Base-by-base conservation (phyloP, 2,329 filamentous ascomycete genomes). In the Fonsecaea monophora region DNA sequence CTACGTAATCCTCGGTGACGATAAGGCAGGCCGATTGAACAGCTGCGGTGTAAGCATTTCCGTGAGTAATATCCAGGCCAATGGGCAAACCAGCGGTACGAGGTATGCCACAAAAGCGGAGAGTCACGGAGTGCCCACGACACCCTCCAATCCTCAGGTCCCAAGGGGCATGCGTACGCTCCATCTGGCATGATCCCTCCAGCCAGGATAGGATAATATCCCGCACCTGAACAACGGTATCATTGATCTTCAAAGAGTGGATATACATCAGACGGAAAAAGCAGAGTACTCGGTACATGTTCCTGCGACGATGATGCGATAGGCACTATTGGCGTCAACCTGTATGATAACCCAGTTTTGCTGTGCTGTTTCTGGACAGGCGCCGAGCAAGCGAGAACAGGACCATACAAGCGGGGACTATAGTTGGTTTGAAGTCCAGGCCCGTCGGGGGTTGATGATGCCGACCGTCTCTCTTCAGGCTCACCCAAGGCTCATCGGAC, bases 391-490 rank as follows among this genome's bases (percentile, higher is more conserved):
- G 58, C 58, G 58, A 50, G 21, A 56, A 35, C 53, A 50, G 45
- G 45, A 32, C 45, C 21, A 50, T 30, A 25, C 45, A 50, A 30
- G 21, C 25, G 45, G 45, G 35, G 18, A 9, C 40, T 18, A 40
- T 12, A 45, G 48, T 15, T 30, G 45, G 45, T 10, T 25, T 30
- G 21, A 12, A 50, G 45, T 50, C 45, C 45, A 50, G 45, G 45
- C 45, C 45, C 60, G 21, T 53, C 60, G 60, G 60, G 45, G 60
- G 32, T 62, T 62, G 48, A 62, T 62, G 60, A 62, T 50, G 50
- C 60, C 60, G 60, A 62, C 21, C 30, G 45, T 50, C 45, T 50
- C 45, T 50, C 45, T 50, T 50, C 53, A 53, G 45, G 34, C 45
- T 38, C 45, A 35, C 45, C 25, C 25, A 37, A 53, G 45, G 34